Evolutionary conservation across 352 stramenopile genomes (phyloP).

Genomic region (Pilasporangium apinafurcum): DNA sequence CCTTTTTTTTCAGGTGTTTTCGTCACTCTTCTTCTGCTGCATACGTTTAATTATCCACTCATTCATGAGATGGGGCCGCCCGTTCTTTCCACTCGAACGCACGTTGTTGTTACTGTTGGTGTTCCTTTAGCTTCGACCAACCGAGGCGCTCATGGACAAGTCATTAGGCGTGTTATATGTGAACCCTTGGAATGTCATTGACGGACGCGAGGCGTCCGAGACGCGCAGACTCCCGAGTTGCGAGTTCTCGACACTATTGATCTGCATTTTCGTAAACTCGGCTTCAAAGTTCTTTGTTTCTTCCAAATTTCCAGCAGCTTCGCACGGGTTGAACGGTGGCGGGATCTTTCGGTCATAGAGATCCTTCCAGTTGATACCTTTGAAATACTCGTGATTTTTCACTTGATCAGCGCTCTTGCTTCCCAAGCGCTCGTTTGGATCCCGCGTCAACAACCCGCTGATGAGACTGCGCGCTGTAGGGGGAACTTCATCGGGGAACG

Average conservation of each 20-base stretch:
- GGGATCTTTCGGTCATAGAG: constrained; percentile 79
- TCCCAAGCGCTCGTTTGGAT: constrained; percentile 74
- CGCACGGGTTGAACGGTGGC: constrained; percentile 85
- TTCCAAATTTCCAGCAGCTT: constrained; percentile 40
- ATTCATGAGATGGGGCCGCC: too few relatives aligned
- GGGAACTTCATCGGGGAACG: constrained; percentile 83
- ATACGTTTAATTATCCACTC: not conserved
- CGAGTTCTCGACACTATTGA: constrained; percentile 81
- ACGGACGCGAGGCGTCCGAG: constrained; percentile 72
- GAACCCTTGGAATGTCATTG: constrained; percentile 87
- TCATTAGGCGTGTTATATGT: constrained; percentile 89
- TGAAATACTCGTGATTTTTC: constrained; percentile 84
- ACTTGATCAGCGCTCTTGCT: constrained; percentile 74
- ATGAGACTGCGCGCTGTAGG: constrained; percentile 76
- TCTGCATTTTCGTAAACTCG: constrained; percentile 89
- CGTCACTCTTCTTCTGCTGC: not conserved
- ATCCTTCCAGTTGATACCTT: constrained; percentile 73
- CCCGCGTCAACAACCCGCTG: constrained; percentile 66
- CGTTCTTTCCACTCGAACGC: not conserved
- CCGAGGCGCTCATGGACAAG: constrained; percentile 66
- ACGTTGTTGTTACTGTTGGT: not conserved
- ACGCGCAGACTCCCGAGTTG: constrained; percentile 50
- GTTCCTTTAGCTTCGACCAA: constrained; percentile 41
- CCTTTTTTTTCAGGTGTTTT: not conserved
- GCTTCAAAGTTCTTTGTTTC: constrained; percentile 88